A percentile compares a stretch with the other conserved stretches of the same genome.
Conservation (phyloP, 352 stramenopile genomes). For the Globisporangium recalcitrans region DNA sequence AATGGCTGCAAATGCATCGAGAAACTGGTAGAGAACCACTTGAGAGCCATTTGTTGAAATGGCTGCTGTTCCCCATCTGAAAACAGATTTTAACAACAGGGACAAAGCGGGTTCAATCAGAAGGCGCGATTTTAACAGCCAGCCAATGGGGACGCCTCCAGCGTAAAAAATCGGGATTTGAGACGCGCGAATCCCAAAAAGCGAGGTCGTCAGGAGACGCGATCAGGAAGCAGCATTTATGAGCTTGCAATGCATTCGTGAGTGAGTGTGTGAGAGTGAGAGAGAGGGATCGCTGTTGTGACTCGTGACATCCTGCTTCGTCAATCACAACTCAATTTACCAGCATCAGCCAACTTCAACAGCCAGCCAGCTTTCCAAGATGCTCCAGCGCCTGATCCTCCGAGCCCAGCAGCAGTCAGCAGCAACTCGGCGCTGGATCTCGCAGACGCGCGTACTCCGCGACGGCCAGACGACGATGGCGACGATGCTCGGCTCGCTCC, state of each 20-base stretch:
- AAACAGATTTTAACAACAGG: neutral
- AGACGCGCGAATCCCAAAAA: neutral
- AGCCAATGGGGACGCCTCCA: neutral
- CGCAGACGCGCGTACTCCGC: neutral
- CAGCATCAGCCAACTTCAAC: neutral
- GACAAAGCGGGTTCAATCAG: neutral
- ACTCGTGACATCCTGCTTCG: neutral
- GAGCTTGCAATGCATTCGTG: neutral
- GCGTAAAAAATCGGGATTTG: neutral
- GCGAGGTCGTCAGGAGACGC: too few relatives aligned
- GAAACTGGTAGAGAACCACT: too few relatives aligned
- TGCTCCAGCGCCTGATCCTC: constrained; percentile 9
- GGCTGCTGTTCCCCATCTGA: too few relatives aligned
- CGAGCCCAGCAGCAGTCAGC: constrained; percentile 2
- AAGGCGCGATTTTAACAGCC: neutral
- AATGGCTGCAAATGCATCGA: too few relatives aligned
- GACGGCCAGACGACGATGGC: constrained; percentile 16
- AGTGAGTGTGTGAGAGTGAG: neutral
- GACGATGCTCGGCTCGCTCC: neutral
- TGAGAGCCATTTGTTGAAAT: too few relatives aligned
- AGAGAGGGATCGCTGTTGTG: neutral
- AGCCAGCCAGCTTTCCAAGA: neutral
- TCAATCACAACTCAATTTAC: constrained; percentile 11
- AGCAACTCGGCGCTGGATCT: constrained; percentile 10
- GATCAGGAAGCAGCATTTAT: neutral